Base-by-base conservation (phyloP, 2,329 filamentous ascomycete species). In the Neoarthrinium moseri region DNA sequence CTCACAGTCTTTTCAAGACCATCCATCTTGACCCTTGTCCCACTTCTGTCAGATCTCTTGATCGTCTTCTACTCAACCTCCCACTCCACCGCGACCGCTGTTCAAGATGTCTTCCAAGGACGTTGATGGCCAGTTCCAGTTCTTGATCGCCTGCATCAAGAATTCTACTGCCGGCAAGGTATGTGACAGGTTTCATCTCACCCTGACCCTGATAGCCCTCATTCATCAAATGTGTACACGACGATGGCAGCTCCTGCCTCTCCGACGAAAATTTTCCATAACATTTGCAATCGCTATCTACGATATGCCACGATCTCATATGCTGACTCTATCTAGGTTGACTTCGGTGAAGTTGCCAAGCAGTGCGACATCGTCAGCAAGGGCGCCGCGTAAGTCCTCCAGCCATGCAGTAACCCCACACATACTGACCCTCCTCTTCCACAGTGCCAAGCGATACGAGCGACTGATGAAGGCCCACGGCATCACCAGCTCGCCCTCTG, bases 341-440 rank as follows among this genome's bases (percentile, higher is more conserved):
- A 89, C 57, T 89, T 87, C 53, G 67, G 64, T 5, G 72, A 74
- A 39, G 86, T 89, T n/a, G 81, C 82, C 10, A 67, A 72, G 13
- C 83, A 87, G 55, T 80, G 83, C 33, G 67, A 63, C 18, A 85
- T 89, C 29, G 73, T 84, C 26, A 73, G 68, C 63, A 86, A 86
- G 65, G 83, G 77, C 12, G 86, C 86, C 18, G 85, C 84, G 86
- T 89, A 75, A 74, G 84, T 77, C 15, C n/a, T n/a, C n/a, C n/a
- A n/a, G n/a, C n/a, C n/a, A n/a, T n/a, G n/a, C n/a, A n/a, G n/a
- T n/a, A n/a, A n/a, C n/a, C n/a, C n/a, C n/a, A n/a, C n/a, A n/a
- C n/a, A n/a, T n/a, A n/a, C n/a, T n/a, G n/a, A n/a, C n/a, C n/a
- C 23, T 23, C 33, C 20, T 24, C 13, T 21, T 42, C 34, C 38